phyloP scores from a whole-genome alignment of 345 rosid genomes.

The Aquilaria yunnanensis region DNA sequence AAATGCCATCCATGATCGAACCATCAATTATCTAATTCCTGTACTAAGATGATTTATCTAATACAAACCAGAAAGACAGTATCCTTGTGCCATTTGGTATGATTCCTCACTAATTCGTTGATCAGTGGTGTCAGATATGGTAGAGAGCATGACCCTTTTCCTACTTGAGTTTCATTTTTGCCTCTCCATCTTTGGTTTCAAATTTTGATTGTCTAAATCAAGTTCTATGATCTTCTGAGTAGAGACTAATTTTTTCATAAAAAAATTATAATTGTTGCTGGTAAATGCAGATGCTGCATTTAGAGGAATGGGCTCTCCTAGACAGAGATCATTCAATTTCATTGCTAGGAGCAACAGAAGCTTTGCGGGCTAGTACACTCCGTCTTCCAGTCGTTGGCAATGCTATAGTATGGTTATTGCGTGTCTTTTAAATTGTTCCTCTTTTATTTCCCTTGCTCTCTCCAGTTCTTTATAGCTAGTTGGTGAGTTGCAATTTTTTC shows the following conservation, averaged over 20 bases:
- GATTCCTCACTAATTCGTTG: too few species aligned
- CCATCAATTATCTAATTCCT: too few species aligned
- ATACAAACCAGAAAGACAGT: too few species aligned
- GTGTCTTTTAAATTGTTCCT: background rate
- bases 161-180: background rate
- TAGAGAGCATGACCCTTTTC: too few species aligned
- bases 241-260: background rate
- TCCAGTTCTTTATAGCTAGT: background rate
- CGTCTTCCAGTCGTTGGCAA: constrained; percentile 87
- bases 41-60: too few species aligned
- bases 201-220: background rate
- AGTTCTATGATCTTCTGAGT: constrained; percentile 2
- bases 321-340: constrained; percentile 69
- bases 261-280: constrained; percentile 4
- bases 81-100: too few species aligned
- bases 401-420: constrained; percentile 42
- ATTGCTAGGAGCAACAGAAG: constrained; percentile 74
- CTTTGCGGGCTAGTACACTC: constrained; percentile 91
- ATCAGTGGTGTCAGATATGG: too few species aligned
- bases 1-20: too few species aligned
- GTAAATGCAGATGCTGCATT: constrained; percentile 41
- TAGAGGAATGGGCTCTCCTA: constrained; percentile 75
- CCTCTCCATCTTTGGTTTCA: background rate
- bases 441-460: background rate
- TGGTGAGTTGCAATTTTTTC: constrained; percentile 1